A percentile compares a stretch with the other conserved stretches of the same genome.
These are phyloP conservation scores for Massarina eburnea DNA, from an alignment of 2,329 filamentous ascomycete species.

Conservation along the genomic window DNA sequence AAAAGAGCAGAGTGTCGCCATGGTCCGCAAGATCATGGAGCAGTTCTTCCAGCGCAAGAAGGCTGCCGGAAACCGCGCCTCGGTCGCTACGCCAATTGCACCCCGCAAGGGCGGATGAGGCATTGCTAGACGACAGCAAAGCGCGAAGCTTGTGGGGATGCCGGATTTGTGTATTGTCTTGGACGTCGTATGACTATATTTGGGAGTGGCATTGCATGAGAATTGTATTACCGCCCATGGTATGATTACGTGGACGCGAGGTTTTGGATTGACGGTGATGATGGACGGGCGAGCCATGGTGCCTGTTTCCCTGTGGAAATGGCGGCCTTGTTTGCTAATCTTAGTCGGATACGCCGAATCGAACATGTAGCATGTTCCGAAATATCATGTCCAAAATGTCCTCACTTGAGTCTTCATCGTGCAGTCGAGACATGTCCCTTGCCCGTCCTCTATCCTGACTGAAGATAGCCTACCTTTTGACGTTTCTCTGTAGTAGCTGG, in stretches of 20 bases:
- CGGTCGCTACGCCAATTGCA: slow-evolving; percentile 34
- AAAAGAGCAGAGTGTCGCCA: slow-evolving; percentile 45
- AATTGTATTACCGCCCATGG: not conserved
- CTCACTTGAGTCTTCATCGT: no score
- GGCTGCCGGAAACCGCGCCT: slow-evolving; percentile 20
- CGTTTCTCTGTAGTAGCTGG: no score
- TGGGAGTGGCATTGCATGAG: not conserved
- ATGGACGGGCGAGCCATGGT: not conserved
- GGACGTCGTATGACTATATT: not conserved
- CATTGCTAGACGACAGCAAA: not conserved
- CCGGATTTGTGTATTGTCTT: not conserved
- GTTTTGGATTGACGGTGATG: not conserved
- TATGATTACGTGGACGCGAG: not conserved
- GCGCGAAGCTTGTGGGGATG: slow-evolving; percentile 10
- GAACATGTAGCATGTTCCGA: not conserved
- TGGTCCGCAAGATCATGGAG: slow-evolving; percentile 51
- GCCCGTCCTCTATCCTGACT: no score
- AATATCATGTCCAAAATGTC: not conserved
- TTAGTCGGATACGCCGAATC: not conserved
- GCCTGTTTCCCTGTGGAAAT: not conserved
- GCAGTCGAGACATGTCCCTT: no score
- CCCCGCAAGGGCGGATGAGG: slow-evolving; percentile 32
- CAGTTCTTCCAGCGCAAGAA: slow-evolving; percentile 49
- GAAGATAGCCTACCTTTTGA: no score
- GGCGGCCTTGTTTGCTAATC: not conserved